phyloP scores from a whole-genome alignment of 129 eudicot genomes.

The Silybum marianum region DNA sequence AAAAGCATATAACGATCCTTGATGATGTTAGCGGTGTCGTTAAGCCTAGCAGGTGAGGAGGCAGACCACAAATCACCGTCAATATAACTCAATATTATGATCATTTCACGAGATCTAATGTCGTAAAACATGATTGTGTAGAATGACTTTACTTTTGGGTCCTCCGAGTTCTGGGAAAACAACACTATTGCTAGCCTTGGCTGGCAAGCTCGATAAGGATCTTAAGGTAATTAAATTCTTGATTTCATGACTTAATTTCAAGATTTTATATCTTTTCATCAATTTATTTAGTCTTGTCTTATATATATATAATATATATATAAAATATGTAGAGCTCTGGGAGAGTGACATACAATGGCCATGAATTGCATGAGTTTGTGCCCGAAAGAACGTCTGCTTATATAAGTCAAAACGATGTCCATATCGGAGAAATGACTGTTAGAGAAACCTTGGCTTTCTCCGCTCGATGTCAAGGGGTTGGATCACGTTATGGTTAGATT shows the following conservation, averaged over 20 bases:
- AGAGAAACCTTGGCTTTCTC: constrained; percentile 88
- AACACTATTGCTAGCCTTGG: constrained; percentile 69
- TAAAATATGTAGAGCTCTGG: constrained; percentile 64
- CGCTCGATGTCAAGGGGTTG: constrained; percentile 90
- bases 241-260: constrained; percentile 1
- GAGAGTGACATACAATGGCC: constrained; percentile 81
- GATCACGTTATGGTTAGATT: constrained; percentile 78
- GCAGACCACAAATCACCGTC: neutral
- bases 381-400: constrained; percentile 91
- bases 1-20: constrained; percentile 68
- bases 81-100: neutral
- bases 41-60: constrained; percentile 74
- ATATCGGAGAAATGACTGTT: constrained; percentile 91
- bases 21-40: constrained; percentile 70
- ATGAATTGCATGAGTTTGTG: constrained; percentile 68
- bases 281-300: neutral
- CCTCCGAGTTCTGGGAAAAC: constrained; percentile 96
- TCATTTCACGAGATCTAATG: neutral
- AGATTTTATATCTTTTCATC: neutral
- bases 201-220: constrained; percentile 62
- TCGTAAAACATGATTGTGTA: constrained; percentile 29
- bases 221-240: constrained; percentile 40
- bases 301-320: neutral
- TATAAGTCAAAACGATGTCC: constrained; percentile 86
- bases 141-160: constrained; percentile 86